Conservation (phyloP, 192 early-diverging fungal species). For the Coemansia aciculifera region DNA sequence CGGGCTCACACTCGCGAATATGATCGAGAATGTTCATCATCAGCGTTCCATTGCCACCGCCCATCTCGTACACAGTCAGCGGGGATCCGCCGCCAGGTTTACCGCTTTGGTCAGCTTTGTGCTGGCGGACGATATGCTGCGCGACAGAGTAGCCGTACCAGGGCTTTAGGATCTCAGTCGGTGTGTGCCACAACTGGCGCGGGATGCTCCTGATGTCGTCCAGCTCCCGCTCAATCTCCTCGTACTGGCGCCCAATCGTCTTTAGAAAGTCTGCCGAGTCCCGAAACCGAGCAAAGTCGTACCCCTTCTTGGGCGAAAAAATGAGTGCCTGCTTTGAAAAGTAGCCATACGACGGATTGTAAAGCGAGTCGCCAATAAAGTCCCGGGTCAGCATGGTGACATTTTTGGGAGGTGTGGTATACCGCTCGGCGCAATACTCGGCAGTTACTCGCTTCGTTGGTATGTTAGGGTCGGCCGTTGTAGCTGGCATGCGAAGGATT, state of each 20-base stretch:
- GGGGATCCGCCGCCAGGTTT: slow-evolving; percentile 38
- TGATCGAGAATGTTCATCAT: slow-evolving; percentile 93
- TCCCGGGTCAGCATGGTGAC: slow-evolving; percentile 78
- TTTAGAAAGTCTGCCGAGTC: slow-evolving; percentile 76
- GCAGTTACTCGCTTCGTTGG: slow-evolving; percentile 41
- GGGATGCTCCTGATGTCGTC: slow-evolving; percentile 73
- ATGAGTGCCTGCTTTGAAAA: slow-evolving; percentile 93
- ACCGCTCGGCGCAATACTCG: slow-evolving; percentile 33
- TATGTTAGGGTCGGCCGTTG: slow-evolving; percentile 43
- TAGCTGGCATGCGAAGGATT: slow-evolving; percentile 46
- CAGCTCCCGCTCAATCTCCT: slow-evolving; percentile 75
- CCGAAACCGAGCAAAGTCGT: slow-evolving; percentile 65
- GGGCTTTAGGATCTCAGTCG: slow-evolving; percentile 89
- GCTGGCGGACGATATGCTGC: slow-evolving; percentile 79
- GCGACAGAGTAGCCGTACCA: slow-evolving; percentile 94
- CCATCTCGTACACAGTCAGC: slow-evolving; percentile 92
- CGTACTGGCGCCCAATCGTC: slow-evolving; percentile 72
- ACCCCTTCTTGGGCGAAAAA: slow-evolving; percentile 64
- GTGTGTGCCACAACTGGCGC: slow-evolving; percentile 97
- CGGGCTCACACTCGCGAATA: slow-evolving; percentile 72
- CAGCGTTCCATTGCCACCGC: slow-evolving; percentile 95
- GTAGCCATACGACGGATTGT: slow-evolving; percentile 96
- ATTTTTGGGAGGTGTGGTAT: slow-evolving; percentile 53
- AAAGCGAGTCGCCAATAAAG: slow-evolving; percentile 93
- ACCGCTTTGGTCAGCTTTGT: slow-evolving; percentile 60